Base-by-base conservation (phyloP, 2,329 filamentous ascomycete species). In the Aspergillus hiratsukae region DNA sequence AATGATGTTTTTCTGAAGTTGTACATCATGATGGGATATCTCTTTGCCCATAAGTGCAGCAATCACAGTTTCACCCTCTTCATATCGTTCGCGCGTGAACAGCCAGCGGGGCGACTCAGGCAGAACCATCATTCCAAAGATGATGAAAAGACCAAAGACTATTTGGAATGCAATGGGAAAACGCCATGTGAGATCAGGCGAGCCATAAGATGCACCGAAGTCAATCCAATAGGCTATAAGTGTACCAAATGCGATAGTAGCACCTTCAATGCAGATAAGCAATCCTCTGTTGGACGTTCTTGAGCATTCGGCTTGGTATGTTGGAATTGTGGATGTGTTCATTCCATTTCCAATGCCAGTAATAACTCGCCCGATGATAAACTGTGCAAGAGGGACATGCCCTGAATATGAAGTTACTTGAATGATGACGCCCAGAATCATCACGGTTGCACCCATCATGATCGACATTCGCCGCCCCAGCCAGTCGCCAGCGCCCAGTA, bases 1-100 rank as follows among this genome's bases (percentile, higher is more conserved):
- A 17, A 89, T 85, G 0, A 88, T 84, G 53, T 86, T 82, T 64
- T 82, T 80, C 71, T 89, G 83, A 9, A 80, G 66, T 48, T 80
- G 76, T 2, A 85, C 85, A 65, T 87, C 81, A 8, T 78, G 73
- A 60, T 82, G 79, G 49, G 85, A 78, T 4, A 81, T 60, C 48
- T 81, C 64, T 23, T 69, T 67, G 10, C 78, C 78, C 49, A 72
- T 72, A 3, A 83, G 76, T 4, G 79, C 80, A 11, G 80, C 78
- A 31, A 83, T 76, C 14, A 82, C 80, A 19, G 75, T 72, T 41
- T 76, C 74, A 49, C 73, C 81, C 63, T 76, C 81, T 57, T 75
- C 72, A 41, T 79, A 69, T 31, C 76, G 73, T 52, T 76, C 76
- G 51, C 73, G 71, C n/a, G 75, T 72, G 25, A 80, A 72, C 10